phyloP scores from a whole-genome alignment of 768 basidiomycete species.

The Suillus luteus region DNA sequence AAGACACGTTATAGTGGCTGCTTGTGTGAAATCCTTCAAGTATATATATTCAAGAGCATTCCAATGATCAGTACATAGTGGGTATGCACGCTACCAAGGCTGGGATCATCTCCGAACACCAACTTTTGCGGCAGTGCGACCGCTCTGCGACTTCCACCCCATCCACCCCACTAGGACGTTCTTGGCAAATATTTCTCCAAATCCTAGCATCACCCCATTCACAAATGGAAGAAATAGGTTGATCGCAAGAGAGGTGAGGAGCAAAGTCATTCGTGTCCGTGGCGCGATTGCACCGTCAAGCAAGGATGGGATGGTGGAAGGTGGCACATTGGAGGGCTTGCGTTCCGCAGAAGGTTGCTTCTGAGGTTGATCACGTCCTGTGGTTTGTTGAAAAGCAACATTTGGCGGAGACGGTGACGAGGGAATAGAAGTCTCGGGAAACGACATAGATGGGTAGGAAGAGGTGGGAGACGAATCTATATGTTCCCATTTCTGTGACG shows the following conservation, averaged over 20 bases:
- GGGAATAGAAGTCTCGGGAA: slow-evolving; percentile 62
- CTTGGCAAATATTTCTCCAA: slow-evolving; percentile 91
- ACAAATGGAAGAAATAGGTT: slow-evolving; percentile 87
- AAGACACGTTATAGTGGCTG: not conserved
- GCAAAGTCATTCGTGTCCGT: slow-evolving; percentile 54
- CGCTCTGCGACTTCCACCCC: slow-evolving; percentile 41
- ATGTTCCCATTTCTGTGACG: slow-evolving; percentile 73
- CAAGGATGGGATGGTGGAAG: slow-evolving; percentile 65
- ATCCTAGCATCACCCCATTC: slow-evolving; percentile 96
- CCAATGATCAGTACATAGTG: not conserved
- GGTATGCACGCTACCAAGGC: not conserved
- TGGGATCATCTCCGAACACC: slow-evolving; percentile 26
- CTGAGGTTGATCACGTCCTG: slow-evolving; percentile 31
- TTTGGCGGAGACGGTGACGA: slow-evolving; percentile 42
- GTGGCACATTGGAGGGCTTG: slow-evolving; percentile 28
- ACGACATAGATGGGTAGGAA: slow-evolving; percentile 81
- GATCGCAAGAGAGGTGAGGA: slow-evolving; percentile 76
- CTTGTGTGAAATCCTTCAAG: not conserved
- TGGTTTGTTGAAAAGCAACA: slow-evolving; percentile 21
- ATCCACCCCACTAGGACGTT: slow-evolving; percentile 62
- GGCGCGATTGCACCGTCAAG: slow-evolving; percentile 69
- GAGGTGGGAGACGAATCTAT: slow-evolving; percentile 57
- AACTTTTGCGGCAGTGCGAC: slow-evolving; percentile 26
- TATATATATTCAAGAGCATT: slow-evolving; percentile 3
- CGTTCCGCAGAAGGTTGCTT: slow-evolving; percentile 25